Evolutionary conservation across 148 eudicot species (phyloP).

Genomic region (Pouteria glomerata): DNA sequence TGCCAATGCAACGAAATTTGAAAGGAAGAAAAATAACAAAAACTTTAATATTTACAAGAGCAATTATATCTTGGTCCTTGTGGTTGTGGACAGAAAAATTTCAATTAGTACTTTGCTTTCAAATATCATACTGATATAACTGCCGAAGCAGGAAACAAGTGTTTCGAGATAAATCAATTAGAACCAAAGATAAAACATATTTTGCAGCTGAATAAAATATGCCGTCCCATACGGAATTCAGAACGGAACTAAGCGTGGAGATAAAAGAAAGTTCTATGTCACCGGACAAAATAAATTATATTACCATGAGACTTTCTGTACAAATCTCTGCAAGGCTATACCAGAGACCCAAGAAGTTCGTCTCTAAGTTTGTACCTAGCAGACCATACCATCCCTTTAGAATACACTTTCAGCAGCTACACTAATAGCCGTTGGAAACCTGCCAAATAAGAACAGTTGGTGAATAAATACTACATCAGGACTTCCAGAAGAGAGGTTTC

Average conservation of each 20-base stretch:
- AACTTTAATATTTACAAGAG: too few species aligned
- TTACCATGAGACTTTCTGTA: constrained; percentile 54
- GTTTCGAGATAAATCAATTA: too few species aligned
- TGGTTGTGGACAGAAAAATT: too few species aligned
- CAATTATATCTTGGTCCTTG: too few species aligned
- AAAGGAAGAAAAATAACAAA: too few species aligned
- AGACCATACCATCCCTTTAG: constrained; percentile 32
- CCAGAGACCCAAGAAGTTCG: constrained; percentile 35
- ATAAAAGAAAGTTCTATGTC: neutral
- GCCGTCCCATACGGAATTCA: neutral
- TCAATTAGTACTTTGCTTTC: too few species aligned
- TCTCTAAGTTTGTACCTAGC: constrained; percentile 34
- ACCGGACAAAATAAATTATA: neutral
- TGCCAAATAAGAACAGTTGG: constrained; percentile 6
- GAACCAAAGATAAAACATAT: neutral
- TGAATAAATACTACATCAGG: constrained; percentile 2
- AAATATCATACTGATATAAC: too few species aligned
- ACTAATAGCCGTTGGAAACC: constrained; percentile 47
- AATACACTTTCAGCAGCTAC: constrained; percentile 44
- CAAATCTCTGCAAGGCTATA: constrained; percentile 28
- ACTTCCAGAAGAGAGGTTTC: neutral
- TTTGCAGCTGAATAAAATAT: neutral
- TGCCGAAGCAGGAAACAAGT: too few species aligned
- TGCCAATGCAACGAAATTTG: too few species aligned
- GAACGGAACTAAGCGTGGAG: neutral